phyloP scores from a whole-genome alignment of 169 alveolate species.

The Prorocentrum cordatum region DNA sequence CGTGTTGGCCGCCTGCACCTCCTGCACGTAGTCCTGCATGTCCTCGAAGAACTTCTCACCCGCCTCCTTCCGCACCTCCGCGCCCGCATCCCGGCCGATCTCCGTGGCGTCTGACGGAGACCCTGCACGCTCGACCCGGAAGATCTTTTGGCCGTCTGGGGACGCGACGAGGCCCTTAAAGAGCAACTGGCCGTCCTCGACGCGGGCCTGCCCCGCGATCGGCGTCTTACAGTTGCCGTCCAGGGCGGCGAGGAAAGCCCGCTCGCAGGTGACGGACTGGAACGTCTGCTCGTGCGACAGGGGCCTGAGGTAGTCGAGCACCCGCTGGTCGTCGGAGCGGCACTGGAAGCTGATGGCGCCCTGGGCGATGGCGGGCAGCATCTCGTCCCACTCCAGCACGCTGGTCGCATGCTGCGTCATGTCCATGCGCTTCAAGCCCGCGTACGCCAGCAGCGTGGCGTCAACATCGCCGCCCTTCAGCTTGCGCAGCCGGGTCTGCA shows the following conservation, averaged over 20 bases:
- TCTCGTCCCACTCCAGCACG: slow-evolving; percentile 62
- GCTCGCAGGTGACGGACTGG: slow-evolving; percentile 71
- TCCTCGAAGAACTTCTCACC: slow-evolving; percentile 56
- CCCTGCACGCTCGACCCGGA: slow-evolving; percentile 54
- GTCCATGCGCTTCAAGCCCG: slow-evolving; percentile 73
- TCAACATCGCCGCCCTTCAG: slow-evolving; percentile 71
- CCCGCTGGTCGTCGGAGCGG: slow-evolving; percentile 61
- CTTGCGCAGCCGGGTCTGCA: slow-evolving; percentile 72
- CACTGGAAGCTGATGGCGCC: slow-evolving; percentile 72
- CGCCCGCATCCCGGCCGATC: slow-evolving; percentile 33
- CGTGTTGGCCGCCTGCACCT: slow-evolving; percentile 51
- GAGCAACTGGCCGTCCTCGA: slow-evolving; percentile 28
- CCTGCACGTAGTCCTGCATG: slow-evolving; percentile 68
- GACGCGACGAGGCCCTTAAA: slow-evolving; percentile 2
- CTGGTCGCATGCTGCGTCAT: slow-evolving; percentile 68
- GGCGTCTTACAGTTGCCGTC: slow-evolving; percentile 76
- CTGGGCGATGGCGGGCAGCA: slow-evolving; percentile 66
- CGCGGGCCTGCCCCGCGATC: slow-evolving; percentile 70
- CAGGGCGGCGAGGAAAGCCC: slow-evolving; percentile 73
- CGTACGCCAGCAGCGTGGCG: slow-evolving; percentile 73
- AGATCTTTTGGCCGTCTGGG: slow-evolving; percentile 39
- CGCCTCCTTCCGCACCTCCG: slow-evolving; percentile 53
- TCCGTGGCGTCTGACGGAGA: slow-evolving; percentile 18
- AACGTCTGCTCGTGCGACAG: not conserved
- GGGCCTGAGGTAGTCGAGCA: slow-evolving; percentile 40